A percentile compares a stretch with the other conserved stretches of the same genome.
phyloP scores from a whole-genome alignment of 805 yeast genomes.

The Nakazawaea ernobii region DNA sequence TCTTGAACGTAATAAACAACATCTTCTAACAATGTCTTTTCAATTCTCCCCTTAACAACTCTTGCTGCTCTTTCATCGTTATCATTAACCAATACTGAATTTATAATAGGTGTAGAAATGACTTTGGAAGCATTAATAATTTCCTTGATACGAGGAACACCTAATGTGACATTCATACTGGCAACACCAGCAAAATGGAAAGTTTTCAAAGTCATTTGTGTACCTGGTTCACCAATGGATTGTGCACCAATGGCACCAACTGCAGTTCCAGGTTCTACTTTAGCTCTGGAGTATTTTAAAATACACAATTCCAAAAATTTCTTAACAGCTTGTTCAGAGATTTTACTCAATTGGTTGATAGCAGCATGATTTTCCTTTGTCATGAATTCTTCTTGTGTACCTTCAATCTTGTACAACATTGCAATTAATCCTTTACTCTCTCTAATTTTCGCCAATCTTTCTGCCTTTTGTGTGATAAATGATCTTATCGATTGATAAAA shows the following conservation, averaged over 20 bases:
- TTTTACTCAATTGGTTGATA: constrained; percentile 55
- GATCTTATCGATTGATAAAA: constrained; percentile 73
- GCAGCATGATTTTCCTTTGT: constrained; percentile 22
- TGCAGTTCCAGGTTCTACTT: constrained; percentile 98
- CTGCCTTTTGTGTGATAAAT: constrained; percentile 55
- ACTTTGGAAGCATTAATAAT: constrained; percentile 94
- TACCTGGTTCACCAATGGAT: constrained; percentile 98
- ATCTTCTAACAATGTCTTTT: constrained; percentile 83
- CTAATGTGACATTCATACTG: constrained; percentile 96
- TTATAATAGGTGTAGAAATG: constrained; percentile 94
- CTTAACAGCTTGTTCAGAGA: constrained; percentile 53
- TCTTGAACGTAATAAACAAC: constrained; percentile 89
- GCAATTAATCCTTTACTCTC: constrained; percentile 42
- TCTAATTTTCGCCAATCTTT: constrained; percentile 51
- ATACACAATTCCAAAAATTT: constrained; percentile 74
- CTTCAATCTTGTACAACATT: constrained; percentile 5
- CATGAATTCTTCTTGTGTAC: constrained; percentile 19
- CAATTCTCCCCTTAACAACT: constrained; percentile 96
- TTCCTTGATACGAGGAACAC: constrained; percentile 99
- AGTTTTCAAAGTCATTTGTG: constrained; percentile 89
- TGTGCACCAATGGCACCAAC: constrained; percentile 99
- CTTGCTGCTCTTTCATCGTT: constrained; percentile 97
- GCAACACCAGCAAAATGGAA: constrained; percentile 97
- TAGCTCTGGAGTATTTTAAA: constrained; percentile 77
- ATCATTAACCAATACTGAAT: constrained; percentile 88